Evolutionary conservation across 2,329 filamentous ascomycete genomes (phyloP).

Genomic region (Huntiella bhutanensis): DNA sequence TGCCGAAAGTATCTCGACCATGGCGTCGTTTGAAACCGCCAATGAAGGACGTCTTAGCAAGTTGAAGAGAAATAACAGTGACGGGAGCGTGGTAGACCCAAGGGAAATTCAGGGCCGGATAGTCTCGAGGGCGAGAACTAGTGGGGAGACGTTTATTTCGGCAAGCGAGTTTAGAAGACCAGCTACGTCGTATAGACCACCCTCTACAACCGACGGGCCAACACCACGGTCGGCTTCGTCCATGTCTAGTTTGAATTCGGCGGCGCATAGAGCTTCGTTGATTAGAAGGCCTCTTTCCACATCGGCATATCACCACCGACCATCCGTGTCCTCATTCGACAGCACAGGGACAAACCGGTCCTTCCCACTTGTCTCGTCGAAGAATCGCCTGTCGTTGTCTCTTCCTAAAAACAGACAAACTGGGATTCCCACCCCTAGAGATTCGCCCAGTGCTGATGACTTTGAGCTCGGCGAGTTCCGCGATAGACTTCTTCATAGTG

Average conservation of each 20-base stretch:
- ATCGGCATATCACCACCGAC: constrained; percentile 25
- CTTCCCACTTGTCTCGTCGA: constrained; percentile 35
- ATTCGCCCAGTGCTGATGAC: constrained; percentile 30
- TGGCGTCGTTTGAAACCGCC: constrained; percentile 38
- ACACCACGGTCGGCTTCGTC: constrained; percentile 7
- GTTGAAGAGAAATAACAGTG: constrained; percentile 16
- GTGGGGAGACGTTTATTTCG: constrained; percentile 15
- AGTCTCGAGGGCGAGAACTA: constrained; percentile 12
- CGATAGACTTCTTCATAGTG: constrained; percentile 3
- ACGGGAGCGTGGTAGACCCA: constrained; percentile 7
- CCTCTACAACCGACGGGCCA: constrained; percentile 1
- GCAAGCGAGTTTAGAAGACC: constrained; percentile 9
- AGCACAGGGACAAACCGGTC: constrained; percentile 41
- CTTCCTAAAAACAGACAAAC: constrained; percentile 13
- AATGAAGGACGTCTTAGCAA: constrained; percentile 30
- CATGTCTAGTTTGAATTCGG: constrained; percentile 9
- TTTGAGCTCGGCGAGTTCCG: constrained; percentile 22
- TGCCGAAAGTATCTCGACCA: constrained; percentile 29
- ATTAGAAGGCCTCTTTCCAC: constrained; percentile 26
- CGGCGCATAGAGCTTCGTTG: constrained; percentile 13
- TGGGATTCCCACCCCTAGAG: constrained; percentile 28
- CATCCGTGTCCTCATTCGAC: constrained; percentile 37
- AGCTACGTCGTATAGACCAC: constrained; percentile 4
- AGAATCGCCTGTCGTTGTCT: constrained; percentile 22
- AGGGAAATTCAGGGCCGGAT: background rate